Evolutionary conservation across 768 basidiomycete species (phyloP).

Genomic region (Phylloporus arenicola): DNA sequence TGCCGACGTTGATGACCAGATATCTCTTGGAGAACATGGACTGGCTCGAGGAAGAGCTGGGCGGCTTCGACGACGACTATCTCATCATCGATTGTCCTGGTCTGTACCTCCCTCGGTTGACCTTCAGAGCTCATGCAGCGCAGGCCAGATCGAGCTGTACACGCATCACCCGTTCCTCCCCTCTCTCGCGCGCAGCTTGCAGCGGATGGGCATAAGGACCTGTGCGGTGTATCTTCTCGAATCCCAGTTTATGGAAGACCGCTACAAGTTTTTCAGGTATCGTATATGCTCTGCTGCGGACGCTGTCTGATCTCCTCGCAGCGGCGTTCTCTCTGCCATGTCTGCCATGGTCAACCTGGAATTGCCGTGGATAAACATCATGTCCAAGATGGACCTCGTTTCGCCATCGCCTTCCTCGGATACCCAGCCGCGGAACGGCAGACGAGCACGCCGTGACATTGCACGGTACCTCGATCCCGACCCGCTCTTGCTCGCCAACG

Average conservation of each 20-base stretch:
- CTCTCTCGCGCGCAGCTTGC: slow-evolving; percentile 70
- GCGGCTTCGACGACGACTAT: slow-evolving; percentile 94
- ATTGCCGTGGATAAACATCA: slow-evolving; percentile 93
- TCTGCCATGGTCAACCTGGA: slow-evolving; percentile 98
- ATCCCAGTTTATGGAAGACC: slow-evolving; percentile 99
- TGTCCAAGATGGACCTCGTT: slow-evolving; percentile 99
- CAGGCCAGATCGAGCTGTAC: slow-evolving; percentile 97
- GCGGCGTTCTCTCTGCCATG: slow-evolving; percentile 96
- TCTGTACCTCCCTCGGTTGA: slow-evolving; percentile 27
- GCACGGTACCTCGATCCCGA: slow-evolving; percentile 97
- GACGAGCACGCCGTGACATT: slow-evolving; percentile 71
- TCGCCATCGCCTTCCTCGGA: slow-evolving; percentile 35
- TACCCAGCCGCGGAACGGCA: slow-evolving; percentile 61
- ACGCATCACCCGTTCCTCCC: slow-evolving; percentile 98
- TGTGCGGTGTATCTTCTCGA: slow-evolving; percentile 92
- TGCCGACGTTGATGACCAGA: slow-evolving; percentile 38
- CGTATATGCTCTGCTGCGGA: slow-evolving; percentile 1
- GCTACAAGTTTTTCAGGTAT: slow-evolving; percentile 94
- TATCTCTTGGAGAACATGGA: slow-evolving; percentile 97
- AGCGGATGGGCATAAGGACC: slow-evolving; percentile 75
- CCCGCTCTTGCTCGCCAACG: slow-evolving; percentile 72
- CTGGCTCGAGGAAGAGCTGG: slow-evolving; percentile 96
- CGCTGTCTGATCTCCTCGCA: slow-evolving; percentile 26
- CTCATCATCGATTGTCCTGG: slow-evolving; percentile 89
- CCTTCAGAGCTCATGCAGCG: slow-evolving; percentile 5